Conservation (phyloP, 345 rosid species). For the Lepidium sativum region DNA sequence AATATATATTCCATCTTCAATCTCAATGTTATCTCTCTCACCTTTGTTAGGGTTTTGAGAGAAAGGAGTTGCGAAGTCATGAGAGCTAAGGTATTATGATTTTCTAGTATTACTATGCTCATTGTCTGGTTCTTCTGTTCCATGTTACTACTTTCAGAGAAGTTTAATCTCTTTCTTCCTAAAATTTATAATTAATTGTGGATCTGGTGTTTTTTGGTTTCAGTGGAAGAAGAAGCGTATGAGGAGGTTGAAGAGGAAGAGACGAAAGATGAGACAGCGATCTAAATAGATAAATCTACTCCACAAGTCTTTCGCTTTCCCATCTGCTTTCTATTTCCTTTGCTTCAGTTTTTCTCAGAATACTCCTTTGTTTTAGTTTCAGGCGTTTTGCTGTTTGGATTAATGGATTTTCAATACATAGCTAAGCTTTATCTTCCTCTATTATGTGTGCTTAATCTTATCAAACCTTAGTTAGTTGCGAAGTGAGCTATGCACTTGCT, state of each 20-base stretch:
- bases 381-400: background rate
- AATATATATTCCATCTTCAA: background rate
- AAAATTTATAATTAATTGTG: background rate
- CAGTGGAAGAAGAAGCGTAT: slow-evolving; percentile 50
- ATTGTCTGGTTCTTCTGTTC: background rate
- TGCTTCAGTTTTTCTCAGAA: background rate
- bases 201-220: background rate
- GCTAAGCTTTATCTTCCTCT: background rate
- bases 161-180: background rate
- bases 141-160: background rate
- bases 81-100: slow-evolving; percentile 12
- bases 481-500: background rate
- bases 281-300: slow-evolving; percentile 28
- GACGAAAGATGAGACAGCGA: slow-evolving; percentile 45
- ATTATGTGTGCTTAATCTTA: background rate
- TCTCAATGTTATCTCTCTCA: background rate
- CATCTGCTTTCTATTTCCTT: background rate
- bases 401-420: background rate
- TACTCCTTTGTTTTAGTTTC: background rate
- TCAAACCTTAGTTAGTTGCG: background rate
- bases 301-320: background rate
- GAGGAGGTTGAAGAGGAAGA: slow-evolving; percentile 48
- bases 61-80: background rate
- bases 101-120: background rate
- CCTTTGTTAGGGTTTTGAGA: slow-evolving; percentile 1